Evolutionary conservation across 805 yeast species (phyloP).

Genomic region (Schwanniomyces sp.): DNA sequence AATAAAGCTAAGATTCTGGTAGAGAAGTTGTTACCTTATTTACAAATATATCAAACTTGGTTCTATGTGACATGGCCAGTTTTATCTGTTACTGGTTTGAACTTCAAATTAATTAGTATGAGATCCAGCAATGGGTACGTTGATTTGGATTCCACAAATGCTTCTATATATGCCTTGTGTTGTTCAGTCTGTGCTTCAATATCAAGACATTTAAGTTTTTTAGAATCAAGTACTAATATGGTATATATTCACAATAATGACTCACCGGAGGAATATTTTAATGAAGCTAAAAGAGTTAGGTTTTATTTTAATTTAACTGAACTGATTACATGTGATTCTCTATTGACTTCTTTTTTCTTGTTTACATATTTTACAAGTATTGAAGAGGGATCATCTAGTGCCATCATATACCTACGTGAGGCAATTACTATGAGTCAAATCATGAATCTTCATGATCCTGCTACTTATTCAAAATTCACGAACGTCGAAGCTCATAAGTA

Average conservation of each 20-base stretch:
- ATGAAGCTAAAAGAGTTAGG: constrained; percentile 28
- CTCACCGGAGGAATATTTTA: constrained; percentile 15
- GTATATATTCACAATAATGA: background rate
- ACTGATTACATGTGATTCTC: constrained; percentile 23
- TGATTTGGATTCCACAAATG: constrained; percentile 8
- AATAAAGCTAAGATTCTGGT: constrained; percentile 4
- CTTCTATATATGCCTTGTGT: constrained; percentile 8
- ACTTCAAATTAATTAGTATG: constrained; percentile 8
- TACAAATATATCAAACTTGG: constrained; percentile 41
- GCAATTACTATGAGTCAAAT: constrained; percentile 38
- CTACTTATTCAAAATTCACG: constrained; percentile 15
- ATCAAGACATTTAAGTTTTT: background rate
- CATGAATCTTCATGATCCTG: constrained; percentile 30
- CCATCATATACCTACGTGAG: constrained; percentile 35
- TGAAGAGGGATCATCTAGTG: constrained; percentile 25
- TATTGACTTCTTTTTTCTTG: constrained; percentile 35
- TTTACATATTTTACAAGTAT: constrained; percentile 32
- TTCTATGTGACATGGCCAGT: constrained; percentile 43
- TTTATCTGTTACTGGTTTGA: constrained; percentile 17
- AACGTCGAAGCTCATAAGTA: constrained; percentile 35
- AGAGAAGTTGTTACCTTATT: constrained; percentile 27
- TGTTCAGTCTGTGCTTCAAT: background rate
- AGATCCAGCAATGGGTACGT: background rate
- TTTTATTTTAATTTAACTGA: constrained; percentile 24
- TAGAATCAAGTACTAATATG: constrained; percentile 6